A percentile compares a stretch with the other conserved stretches of the same genome.
Evolutionary conservation across 2,329 filamentous ascomycete genomes (phyloP).

Genomic region (Zymoseptoria crescenta): DNA sequence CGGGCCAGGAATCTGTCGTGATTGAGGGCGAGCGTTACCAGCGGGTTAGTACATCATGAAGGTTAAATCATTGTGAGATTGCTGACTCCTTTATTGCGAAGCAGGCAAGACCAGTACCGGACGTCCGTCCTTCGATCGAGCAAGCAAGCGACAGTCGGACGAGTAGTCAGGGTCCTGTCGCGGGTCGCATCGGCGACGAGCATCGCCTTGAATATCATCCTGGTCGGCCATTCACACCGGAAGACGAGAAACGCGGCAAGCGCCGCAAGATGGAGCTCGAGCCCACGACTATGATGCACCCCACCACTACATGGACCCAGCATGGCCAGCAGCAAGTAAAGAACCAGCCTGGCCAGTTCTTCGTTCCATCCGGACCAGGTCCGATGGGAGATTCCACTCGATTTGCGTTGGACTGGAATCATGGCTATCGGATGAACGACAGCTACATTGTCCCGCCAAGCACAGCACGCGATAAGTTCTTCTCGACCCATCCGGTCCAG

Average conservation of each 20-base stretch:
- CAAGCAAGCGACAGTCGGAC: neutral
- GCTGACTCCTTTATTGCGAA: neutral
- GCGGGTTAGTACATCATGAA: slow-evolving; percentile 3
- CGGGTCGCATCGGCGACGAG: neutral
- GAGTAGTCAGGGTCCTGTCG: neutral
- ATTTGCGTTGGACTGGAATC: neutral
- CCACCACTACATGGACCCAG: neutral
- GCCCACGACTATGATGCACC: neutral
- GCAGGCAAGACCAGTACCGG: neutral
- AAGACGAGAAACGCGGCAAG: neutral
- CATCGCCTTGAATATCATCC: neutral
- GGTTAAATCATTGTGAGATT: neutral
- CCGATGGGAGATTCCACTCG: neutral
- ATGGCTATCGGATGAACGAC: neutral
- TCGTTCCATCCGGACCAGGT: neutral
- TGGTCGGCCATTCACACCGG: neutral
- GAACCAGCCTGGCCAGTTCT: neutral
- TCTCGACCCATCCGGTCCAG: neutral
- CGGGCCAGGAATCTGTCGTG: slow-evolving; percentile 7
- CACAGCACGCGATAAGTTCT: neutral
- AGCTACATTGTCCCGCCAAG: neutral
- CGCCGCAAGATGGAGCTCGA: neutral
- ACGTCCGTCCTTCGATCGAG: neutral
- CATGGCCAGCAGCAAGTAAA: neutral
- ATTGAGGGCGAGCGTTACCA: slow-evolving; percentile 11